Evolutionary conservation across 2,329 filamentous ascomycete species (phyloP), one percentile per base, ranked within the genome.

Genomic region (Aspergillus sp.): DNA sequence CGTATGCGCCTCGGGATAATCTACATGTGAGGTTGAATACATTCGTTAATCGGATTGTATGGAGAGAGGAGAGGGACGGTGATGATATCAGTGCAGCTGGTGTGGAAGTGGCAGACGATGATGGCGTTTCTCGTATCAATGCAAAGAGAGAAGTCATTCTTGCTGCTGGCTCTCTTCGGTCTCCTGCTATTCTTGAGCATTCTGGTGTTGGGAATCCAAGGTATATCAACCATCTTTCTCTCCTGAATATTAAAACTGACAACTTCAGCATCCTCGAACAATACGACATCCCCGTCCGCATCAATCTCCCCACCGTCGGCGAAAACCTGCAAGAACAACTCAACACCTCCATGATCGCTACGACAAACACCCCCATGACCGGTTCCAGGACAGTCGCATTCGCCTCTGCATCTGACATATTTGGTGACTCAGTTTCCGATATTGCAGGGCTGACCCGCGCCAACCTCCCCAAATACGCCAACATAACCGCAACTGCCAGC

Each of bases 131-230:
- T 19, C 42, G 46, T 1, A 59, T 68, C 9, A 67, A 53, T n/a
- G 67, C 56, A 50, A 56, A 49, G 33, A 61, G 60, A 39, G 81
- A 85, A 51, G 72, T 84, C 7, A 73, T 86, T 37, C 61, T 86
- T 2, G 75, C 77, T 1, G 79, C 80, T 1, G 82, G 82, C 0
- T 73, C 74, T 19, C 63, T 77, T 39, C 74, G 74, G 54, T 80
- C 76, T 5, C 81, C 74, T 6, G 74, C 73, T 57, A 67, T 80
- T 12, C 72, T 78, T 13, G 81, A 85, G 51, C 67, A 81, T 1
- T 83, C 79, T 0, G 81, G 81, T 0, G 67, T 85, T 30, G 81
- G 82, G 50, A 62, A 60, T 45, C 60, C 56, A 12, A 39, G 48
- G 56, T 61, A 46, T 44, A 49, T 39, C 19, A 19, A 19, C 19